Percentiles rank a stretch among this genome's conserved stretches.
Conservation (phyloP, 2,329 filamentous ascomycete species). For the Phoma sp. region DNA sequence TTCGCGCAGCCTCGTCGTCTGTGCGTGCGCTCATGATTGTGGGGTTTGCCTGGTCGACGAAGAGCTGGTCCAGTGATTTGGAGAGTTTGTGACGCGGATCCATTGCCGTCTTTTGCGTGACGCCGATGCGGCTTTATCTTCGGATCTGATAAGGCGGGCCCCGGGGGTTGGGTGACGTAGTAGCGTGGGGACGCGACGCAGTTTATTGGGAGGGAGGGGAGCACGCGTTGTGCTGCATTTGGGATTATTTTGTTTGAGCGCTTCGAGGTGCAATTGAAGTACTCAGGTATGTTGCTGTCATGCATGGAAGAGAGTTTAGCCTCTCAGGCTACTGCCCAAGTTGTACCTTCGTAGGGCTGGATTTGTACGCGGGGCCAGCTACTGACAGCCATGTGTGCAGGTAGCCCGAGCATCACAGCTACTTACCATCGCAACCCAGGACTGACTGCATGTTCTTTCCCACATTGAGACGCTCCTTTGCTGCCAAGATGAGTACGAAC, state of each 20-base stretch:
- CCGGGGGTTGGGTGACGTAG: not conserved
- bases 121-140: conserved; percentile 27
- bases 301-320: not conserved
- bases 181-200: conserved; percentile 18
- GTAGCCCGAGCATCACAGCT: conserved; percentile 3
- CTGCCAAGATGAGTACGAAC: conserved; percentile 48
- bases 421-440: not conserved
- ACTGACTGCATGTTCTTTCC: conserved; percentile 40
- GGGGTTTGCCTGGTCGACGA: conserved; percentile 11
- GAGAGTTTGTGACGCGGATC: conserved; percentile 45
- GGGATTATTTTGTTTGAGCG: not conserved
- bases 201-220: conserved; percentile 3
- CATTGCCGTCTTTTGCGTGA: conserved; percentile 24
- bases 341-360: not conserved
- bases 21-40: conserved; percentile 53
- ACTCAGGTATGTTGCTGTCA: not conserved
- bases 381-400: not conserved
- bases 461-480: conserved; percentile 42
- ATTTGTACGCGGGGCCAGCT: not conserved
- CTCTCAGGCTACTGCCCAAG: not conserved
- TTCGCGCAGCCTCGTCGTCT: conserved; percentile 56
- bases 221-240: not conserved
- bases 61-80: conserved; percentile 37
- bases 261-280: not conserved
- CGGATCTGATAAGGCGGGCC: conserved; percentile 43